Conservation (phyloP, 257 asterid species). For the Solanum boliviense region DNA sequence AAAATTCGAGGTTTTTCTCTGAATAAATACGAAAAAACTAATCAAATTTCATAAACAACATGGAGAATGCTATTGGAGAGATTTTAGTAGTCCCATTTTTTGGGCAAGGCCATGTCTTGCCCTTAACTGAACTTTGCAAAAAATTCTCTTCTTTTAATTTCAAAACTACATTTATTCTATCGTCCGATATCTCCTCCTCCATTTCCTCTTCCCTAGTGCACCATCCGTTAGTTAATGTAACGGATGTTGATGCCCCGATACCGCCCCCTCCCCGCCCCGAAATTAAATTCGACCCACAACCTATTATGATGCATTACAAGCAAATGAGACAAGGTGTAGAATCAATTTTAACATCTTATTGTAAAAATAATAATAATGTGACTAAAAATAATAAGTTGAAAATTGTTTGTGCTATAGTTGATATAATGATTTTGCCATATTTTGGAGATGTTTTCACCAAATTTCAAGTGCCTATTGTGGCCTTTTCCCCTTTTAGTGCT, state of each 20-base stretch:
- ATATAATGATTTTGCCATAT: slow-evolving; percentile 61
- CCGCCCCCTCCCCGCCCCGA: not conserved
- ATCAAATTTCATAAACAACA: not conserved
- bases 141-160: slow-evolving; percentile 26
- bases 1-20: no score
- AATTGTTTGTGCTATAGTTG: slow-evolving; percentile 51
- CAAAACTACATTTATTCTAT: slow-evolving; percentile 40
- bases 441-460: slow-evolving; percentile 42
- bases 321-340: slow-evolving; percentile 40
- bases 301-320: slow-evolving; percentile 6
- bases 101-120: slow-evolving; percentile 72
- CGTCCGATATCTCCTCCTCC: slow-evolving; percentile 58
- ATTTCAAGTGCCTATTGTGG: slow-evolving; percentile 27
- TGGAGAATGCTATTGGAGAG: slow-evolving; percentile 28
- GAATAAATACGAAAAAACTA: not conserved
- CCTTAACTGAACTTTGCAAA: slow-evolving; percentile 60
- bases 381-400: slow-evolving; percentile 8
- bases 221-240: slow-evolving; percentile 4
- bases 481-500: slow-evolving; percentile 60
- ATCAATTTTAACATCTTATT: slow-evolving; percentile 8
- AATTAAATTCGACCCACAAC: not conserved
- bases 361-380: not conserved
- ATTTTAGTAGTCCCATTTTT: slow-evolving; percentile 62
- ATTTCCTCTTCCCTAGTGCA: slow-evolving; percentile 8
- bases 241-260: slow-evolving; percentile 15